Conservation (phyloP, 495 filamentous ascomycete species). For the Neurospora pannonica region DNA sequence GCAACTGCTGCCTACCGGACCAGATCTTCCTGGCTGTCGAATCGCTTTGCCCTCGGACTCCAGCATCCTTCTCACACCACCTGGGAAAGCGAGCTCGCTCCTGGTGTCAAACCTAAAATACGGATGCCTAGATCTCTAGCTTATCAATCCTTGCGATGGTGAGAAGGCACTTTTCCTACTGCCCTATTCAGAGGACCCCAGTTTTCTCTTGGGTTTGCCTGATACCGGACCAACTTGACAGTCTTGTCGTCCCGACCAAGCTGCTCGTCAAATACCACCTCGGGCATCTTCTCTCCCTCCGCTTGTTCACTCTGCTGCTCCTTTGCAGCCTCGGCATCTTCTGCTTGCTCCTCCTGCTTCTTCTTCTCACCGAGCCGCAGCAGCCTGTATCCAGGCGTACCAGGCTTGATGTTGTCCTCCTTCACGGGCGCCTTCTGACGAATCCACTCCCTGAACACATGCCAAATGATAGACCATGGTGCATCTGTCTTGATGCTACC, state of each 20-base stretch:
- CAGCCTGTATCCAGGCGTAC: conserved; percentile 60
- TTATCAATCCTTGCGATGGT: background rate
- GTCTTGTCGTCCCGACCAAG: conserved; percentile 58
- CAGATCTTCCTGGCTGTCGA: background rate
- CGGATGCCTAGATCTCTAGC: background rate
- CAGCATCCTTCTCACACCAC: background rate
- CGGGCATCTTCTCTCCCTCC: conserved; percentile 27
- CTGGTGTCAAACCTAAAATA: background rate
- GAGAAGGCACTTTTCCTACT: conserved; percentile 29
- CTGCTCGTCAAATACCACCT: conserved; percentile 74
- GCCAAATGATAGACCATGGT: conserved; percentile 81
- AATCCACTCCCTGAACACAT: conserved; percentile 87
- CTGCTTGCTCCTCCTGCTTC: conserved; percentile 5
- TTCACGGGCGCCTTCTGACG: conserved; percentile 68
- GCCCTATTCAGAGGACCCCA: conserved; percentile 89
- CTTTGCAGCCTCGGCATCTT: conserved; percentile 16
- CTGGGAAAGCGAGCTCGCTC: background rate
- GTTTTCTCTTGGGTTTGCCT: conserved; percentile 76
- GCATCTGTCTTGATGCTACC: conserved; percentile 90
- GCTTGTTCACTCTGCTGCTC: conserved; percentile 7
- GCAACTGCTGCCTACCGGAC: background rate
- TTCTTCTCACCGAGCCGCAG: conserved; percentile 25
- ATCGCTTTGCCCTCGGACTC: background rate
- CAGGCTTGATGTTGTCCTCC: conserved; percentile 53
- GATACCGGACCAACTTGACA: conserved; percentile 69